These are phyloP conservation scores for Gymnopus androsaceus DNA, from an alignment of 1,284 basidiomycete species.

Conservation along the genomic window DNA sequence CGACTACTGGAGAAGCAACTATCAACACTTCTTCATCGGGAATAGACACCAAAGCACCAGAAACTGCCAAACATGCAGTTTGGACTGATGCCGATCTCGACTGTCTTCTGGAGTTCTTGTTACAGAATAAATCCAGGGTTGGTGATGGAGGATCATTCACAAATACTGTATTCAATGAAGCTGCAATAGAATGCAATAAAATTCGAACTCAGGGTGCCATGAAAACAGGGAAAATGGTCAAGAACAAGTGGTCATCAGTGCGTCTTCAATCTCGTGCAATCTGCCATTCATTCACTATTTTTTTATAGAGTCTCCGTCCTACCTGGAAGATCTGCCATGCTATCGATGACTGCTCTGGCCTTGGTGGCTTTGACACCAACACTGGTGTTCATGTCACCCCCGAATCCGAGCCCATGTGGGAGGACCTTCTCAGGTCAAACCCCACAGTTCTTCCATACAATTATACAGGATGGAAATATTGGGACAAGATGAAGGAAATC, in stretches of 20 bases:
- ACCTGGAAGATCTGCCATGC: neutral
- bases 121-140: neutral
- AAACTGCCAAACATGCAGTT: no score
- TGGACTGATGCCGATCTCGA: neutral
- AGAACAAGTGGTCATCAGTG: neutral
- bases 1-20: no score
- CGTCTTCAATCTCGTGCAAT: neutral
- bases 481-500: neutral
- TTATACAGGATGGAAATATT: neutral
- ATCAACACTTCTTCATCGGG: no score
- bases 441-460: neutral
- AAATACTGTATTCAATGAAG: neutral
- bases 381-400: conserved; percentile 6
- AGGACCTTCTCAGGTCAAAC: neutral
- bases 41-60: no score
- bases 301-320: neutral
- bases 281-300: neutral
- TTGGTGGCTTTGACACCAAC: neutral
- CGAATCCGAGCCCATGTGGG: neutral
- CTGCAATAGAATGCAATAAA: neutral
- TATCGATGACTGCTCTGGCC: neutral
- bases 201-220: neutral
- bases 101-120: neutral
- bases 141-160: neutral
- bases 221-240: neutral